Base-by-base conservation (phyloP, 2,329 filamentous ascomycete genomes). In the Coniosporium tulheliwenetii region DNA sequence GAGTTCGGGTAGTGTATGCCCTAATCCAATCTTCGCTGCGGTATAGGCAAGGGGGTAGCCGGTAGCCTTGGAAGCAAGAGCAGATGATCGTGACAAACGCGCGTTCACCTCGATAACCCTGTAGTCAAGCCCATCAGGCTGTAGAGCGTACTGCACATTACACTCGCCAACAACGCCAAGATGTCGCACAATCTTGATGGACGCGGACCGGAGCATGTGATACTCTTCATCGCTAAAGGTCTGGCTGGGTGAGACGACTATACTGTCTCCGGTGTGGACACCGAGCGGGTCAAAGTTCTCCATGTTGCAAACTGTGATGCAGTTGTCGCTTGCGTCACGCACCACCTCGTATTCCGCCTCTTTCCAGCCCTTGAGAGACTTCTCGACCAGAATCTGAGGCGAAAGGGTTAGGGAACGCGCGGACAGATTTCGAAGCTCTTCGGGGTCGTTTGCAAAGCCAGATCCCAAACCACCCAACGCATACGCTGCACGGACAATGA, bases 281-380 rank as follows among this genome's bases (percentile, higher is more conserved):
- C 91, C 91, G 32, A 98, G 77, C 48, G 91, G 91, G 57, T 96
- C 91, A 54, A 96, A 96, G 73, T 96, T 96, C 64, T 93, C 85
- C 85, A 93, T 93, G 69, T 93, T 96, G 73, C 89, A 96, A 52
- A 96, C 89, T 3, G 89, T 96, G 56, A 96, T 96, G 62, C 91
- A 96, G 75, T 98, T 98, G 73, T 96, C 93, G 61, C 84, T 80
- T 41, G 85, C 89, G 62, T 98, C 91, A 53, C 91, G 84, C 47
- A 96, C 91, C 43, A 96, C 91, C 65, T 96, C 91, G 57, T 96
- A 98, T 64, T 98, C 91, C 39, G 95, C 81, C 65, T 98, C 91
- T 67, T 98, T 98, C 91, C 91, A 98, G 62, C 91, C 91, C 72
- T 95, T 96, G 52, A 98, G 77, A 40, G 86, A 94, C 67, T 96